Base-by-base conservation (phyloP, 768 basidiomycete species). In the Mycena galopus region DNA sequence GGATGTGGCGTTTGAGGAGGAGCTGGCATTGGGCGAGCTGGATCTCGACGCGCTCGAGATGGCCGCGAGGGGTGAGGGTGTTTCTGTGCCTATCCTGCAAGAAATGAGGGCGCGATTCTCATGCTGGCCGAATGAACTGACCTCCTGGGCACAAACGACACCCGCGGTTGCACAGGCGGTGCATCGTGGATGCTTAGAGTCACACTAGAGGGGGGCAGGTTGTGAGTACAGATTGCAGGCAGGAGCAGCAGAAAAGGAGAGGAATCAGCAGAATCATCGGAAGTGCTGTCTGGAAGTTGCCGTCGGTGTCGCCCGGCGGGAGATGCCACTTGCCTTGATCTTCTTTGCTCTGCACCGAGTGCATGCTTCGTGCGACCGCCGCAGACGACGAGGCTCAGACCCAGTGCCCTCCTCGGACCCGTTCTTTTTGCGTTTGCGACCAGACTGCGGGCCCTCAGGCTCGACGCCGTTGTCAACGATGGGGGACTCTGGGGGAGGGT, bases 271-370 rank as follows among this genome's bases (percentile, higher is more conserved):
- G 82, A 50, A 59, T 17, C 21, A 62, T 81, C 14, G 32, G 59
- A 60, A 68, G 19, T 29, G 81, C 27, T 35, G 53, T n/a, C 51
- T 91, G 92, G 92, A 89, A 92, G 88, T 93, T 93, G 92, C 93
- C 92, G 92, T 90, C 92, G 93, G 92, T 88, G 85, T 83, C 82
- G 82, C 87, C 90, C 91, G 90, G 85, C 86, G 87, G 86, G 84
- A 86, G 86, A 86, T 80, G 90, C 93, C 93, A 86, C 87, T 88
- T 81, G 91, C 93, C 94, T 96, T 96, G 85, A 96, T 96, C 93
- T 96, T 96, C 91, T 96, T 96, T 86, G 92, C 93, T 89, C 95
- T 93, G 88, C 95, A 96, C 81, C 95, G 89, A 75, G 95, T 92
- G 86, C 95, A 96, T 73, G 95, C 94, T 84, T 96, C 95, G 84